Evolutionary conservation across 352 stramenopile genomes (phyloP), one percentile per base, ranked within the genome.

Genomic region (Lagenidium sp.): DNA sequence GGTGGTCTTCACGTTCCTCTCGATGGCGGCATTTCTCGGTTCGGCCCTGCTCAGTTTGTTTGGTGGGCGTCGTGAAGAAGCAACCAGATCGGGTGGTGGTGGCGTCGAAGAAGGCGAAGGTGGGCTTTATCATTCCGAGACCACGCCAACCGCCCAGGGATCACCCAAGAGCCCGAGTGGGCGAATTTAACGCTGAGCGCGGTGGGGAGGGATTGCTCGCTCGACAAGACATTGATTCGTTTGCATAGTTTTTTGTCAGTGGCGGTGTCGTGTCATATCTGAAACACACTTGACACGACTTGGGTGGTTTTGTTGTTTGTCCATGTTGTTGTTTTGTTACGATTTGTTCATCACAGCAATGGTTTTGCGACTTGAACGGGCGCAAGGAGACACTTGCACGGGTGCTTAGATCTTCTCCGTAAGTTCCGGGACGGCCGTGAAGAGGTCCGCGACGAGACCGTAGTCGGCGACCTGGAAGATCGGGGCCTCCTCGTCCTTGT

Each of bases 381-480:
- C n/a, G n/a, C n/a, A n/a, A n/a, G n/a, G n/a, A n/a, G n/a, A n/a
- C n/a, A n/a, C n/a, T n/a, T n/a, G n/a, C 8, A 32, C 16, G 31
- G 38, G 44, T 25, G 36, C 25, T 75, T 78, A 98, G 54, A 99
- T 65, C 73, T 99, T 99, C 52, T 97, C 79, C 5, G 93, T 98
- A 47, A 99, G 70, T 66, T 99, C 96, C 3, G 97, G 97, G 28
- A 99, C 85, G 43, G 77, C 91, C 22, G 85, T 85, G 70, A 99
- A 99, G 35, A 99, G 79, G 72, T 99, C 97, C 30, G 70, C 94
- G n/a, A 98, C 91, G 16, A 99, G 72, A 24, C 96, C 96, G 68
- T 98, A 99, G 83, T 99, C 97, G 21, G 95, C 87, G 25, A 99
- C 95, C 61, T 98, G 85, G 75, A 99, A 99, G 66, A 99, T 99